These are phyloP conservation scores for Jasminum sambac DNA, from an alignment of 257 asterid species.

Conservation along the genomic window DNA sequence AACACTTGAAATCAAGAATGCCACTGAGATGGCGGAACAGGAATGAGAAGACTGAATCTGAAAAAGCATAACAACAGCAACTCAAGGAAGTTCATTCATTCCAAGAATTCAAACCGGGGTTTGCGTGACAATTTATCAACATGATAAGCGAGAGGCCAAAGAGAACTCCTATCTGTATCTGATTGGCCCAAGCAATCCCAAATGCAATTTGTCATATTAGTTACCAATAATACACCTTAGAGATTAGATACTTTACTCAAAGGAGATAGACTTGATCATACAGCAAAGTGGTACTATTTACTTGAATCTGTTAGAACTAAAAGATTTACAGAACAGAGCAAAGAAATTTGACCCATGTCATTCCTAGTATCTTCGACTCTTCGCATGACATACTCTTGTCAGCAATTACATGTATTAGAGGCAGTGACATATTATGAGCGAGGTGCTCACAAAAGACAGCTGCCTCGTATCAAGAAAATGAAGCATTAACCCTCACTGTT, in stretches of 20 bases:
- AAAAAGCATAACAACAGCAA: not conserved
- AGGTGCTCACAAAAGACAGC: not conserved
- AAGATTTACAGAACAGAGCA: not conserved
- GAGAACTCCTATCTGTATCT: not conserved
- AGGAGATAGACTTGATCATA: not conserved
- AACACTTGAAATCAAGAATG: not conserved
- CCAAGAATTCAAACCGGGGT: not conserved
- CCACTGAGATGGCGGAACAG: not conserved
- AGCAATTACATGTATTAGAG: not conserved
- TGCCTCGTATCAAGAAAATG: not conserved
- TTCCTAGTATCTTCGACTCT: not conserved
- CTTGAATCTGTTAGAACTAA: not conserved
- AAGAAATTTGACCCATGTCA: not conserved
- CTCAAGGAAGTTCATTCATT: not conserved
- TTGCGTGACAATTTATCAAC: not conserved
- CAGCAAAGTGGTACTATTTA: not conserved
- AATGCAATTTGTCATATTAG: not conserved
- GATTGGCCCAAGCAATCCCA: not conserved
- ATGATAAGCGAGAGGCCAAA: not conserved
- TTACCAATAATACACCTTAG: conserved; percentile 2
- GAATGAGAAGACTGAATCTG: not conserved
- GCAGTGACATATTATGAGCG: not conserved
- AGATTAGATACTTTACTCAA: not conserved
- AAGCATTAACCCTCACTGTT: not conserved
- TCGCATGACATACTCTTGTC: not conserved